Evolutionary conservation across 2,329 filamentous ascomycete species (phyloP).

Genomic region (Alternaria incomplexa): DNA sequence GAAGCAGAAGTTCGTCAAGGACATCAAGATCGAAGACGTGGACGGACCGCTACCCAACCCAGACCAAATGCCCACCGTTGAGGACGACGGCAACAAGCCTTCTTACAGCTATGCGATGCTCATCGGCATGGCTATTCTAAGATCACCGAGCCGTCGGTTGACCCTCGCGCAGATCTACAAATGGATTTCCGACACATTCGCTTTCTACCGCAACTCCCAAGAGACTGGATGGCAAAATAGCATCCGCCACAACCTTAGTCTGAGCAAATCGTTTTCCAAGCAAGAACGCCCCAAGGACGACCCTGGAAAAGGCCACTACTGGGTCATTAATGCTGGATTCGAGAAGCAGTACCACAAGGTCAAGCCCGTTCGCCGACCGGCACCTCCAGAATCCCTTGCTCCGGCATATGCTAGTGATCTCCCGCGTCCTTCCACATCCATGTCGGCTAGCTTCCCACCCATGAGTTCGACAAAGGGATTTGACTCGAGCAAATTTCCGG

Average conservation of each 20-base stretch:
- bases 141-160: constrained; percentile 80
- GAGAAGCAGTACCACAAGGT: constrained; percentile 90
- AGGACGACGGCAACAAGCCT: constrained; percentile 89
- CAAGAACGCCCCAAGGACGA: constrained; percentile 96
- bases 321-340: constrained; percentile 89
- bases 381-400: constrained; percentile 51
- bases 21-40: constrained; percentile 54
- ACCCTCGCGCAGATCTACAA: constrained; percentile 97
- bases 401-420: constrained; percentile 40
- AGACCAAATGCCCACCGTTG: constrained; percentile 78
- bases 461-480: constrained; percentile 52
- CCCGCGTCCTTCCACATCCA: constrained; percentile 48
- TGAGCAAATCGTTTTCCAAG: constrained; percentile 97
- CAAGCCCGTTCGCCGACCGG: constrained; percentile 68
- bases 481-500: constrained; percentile 58
- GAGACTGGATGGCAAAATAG: constrained; percentile 98
- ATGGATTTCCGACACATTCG: constrained; percentile 96
- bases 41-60: constrained; percentile 68
- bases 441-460: constrained; percentile 43
- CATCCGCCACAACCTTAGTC: constrained; percentile 94
- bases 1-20: constrained; percentile 64
- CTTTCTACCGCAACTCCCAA: constrained; percentile 77
- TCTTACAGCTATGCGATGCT: constrained; percentile 91
- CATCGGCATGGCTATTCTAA: constrained; percentile 95
- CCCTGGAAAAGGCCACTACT: constrained; percentile 96